Conservation (phyloP, 352 stramenopile genomes). For the Phytophthora megakarya region DNA sequence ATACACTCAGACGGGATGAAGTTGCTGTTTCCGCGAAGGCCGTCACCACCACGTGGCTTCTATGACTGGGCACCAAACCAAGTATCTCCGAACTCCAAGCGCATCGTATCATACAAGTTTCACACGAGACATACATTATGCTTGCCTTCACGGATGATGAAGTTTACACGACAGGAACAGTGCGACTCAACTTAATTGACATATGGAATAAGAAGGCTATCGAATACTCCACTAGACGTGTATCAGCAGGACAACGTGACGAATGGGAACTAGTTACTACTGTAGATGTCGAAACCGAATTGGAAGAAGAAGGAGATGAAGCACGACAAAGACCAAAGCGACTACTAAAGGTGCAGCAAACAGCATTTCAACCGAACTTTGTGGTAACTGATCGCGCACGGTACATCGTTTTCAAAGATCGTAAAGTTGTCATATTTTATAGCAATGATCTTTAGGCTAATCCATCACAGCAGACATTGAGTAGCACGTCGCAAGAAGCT, state of each 20-base stretch:
- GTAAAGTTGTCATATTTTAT: not conserved
- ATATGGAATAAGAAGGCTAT: not conserved
- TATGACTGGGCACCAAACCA: constrained; percentile 8
- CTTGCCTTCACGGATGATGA: constrained; percentile 7
- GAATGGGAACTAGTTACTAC: not conserved
- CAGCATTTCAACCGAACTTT: not conserved
- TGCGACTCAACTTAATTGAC: not conserved
- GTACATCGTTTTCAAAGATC: not conserved
- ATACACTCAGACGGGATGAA: not conserved
- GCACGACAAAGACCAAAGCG: not conserved
- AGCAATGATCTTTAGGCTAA: not conserved
- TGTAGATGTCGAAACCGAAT: not conserved
- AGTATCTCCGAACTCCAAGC: not conserved
- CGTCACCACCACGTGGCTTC: constrained; percentile 1
- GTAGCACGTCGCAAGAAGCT: no score
- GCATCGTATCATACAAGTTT: constrained; percentile 9
- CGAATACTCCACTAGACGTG: not conserved
- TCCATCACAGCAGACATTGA: no score
- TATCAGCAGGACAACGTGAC: not conserved
- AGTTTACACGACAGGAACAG: not conserved
- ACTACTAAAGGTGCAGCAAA: not conserved
- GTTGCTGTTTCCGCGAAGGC: not conserved
- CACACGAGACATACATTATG: constrained; percentile 14
- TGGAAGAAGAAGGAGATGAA: not conserved
- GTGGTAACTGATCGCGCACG: not conserved